Conservation (phyloP, 495 filamentous ascomycete genomes). For the Aspergillus egyptiacus region DNA sequence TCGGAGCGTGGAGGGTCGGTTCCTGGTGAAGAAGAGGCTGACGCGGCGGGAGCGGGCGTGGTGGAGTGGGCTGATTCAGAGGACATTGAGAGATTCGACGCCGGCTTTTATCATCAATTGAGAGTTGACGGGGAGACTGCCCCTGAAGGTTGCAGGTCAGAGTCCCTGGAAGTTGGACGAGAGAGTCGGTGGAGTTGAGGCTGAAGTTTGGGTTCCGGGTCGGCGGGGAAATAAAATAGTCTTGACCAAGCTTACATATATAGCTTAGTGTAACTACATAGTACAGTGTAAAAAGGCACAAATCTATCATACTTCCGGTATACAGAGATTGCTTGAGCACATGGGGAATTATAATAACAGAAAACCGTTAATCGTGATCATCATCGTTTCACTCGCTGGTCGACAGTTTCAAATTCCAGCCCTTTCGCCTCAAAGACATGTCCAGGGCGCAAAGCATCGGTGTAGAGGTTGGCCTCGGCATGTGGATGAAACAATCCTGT, state of each 20-base stretch:
- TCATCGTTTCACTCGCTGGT: slow-evolving; percentile 53
- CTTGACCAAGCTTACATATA: too few species aligned
- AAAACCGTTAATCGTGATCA: background rate
- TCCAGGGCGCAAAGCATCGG: slow-evolving; percentile 70
- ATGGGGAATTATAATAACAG: slow-evolving; percentile 3
- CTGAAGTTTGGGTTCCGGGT: slow-evolving; percentile 9
- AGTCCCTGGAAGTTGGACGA: background rate
- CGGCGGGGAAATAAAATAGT: too few species aligned
- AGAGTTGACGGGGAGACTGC: slow-evolving; percentile 3
- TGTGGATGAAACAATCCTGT: slow-evolving; percentile 81
- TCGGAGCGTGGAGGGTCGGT: slow-evolving; percentile 26
- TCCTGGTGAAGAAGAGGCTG: slow-evolving; percentile 22
- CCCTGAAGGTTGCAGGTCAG: background rate
- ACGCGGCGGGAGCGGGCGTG: slow-evolving; percentile 26
- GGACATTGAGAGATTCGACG: slow-evolving; percentile 10
- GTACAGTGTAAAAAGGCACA: too few species aligned
- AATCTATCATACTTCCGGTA: too few species aligned
- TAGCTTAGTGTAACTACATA: too few species aligned
- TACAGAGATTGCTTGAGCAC: too few species aligned
- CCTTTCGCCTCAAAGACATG: slow-evolving; percentile 78
- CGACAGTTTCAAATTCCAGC: slow-evolving; percentile 71
- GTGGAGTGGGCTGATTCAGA: slow-evolving; percentile 11
- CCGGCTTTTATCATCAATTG: background rate
- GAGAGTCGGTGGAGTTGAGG: slow-evolving; percentile 8
- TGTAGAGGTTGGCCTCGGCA: slow-evolving; percentile 68